phyloP scores from a whole-genome alignment of 768 basidiomycete species.

The Tephrocybe sp. region DNA sequence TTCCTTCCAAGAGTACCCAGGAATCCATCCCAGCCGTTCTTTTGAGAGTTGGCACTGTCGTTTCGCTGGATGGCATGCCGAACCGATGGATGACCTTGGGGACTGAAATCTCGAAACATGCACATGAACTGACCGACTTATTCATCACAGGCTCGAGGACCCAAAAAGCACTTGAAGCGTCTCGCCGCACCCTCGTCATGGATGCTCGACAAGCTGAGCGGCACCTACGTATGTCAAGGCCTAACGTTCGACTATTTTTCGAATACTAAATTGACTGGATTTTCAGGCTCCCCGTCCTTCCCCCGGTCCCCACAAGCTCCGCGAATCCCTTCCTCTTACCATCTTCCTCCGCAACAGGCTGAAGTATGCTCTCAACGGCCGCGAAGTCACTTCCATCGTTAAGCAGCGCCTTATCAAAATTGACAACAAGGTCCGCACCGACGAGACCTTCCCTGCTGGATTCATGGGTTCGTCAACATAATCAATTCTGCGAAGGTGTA shows the following conservation, averaged over 20 bases:
- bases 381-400: slow-evolving; percentile 94
- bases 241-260: background rate
- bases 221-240: slow-evolving; percentile 72
- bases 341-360: slow-evolving; percentile 98
- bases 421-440: slow-evolving; percentile 97
- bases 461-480: slow-evolving; percentile 77
- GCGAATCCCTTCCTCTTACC: slow-evolving; percentile 94
- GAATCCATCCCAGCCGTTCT: slow-evolving; percentile 20
- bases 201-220: slow-evolving; percentile 99
- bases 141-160: slow-evolving; percentile 81
- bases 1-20: slow-evolving; percentile 19
- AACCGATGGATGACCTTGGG: slow-evolving; percentile 39
- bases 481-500: background rate
- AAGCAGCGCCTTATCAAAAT: slow-evolving; percentile 97
- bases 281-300: slow-evolving; percentile 90
- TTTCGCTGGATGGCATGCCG: slow-evolving; percentile 37
- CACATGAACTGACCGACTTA: slow-evolving; percentile 23
- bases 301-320: slow-evolving; percentile 98
- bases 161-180: slow-evolving; percentile 99
- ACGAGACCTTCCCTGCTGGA: slow-evolving; percentile 93
- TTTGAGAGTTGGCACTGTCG: slow-evolving; percentile 15
- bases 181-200: slow-evolving; percentile 96
- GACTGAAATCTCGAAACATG: slow-evolving; percentile 1
- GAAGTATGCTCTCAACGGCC: slow-evolving; percentile 97
- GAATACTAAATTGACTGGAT: slow-evolving; percentile 8